Base-by-base conservation (phyloP, 768 basidiomycete genomes). In the Suillus occidentalis region DNA sequence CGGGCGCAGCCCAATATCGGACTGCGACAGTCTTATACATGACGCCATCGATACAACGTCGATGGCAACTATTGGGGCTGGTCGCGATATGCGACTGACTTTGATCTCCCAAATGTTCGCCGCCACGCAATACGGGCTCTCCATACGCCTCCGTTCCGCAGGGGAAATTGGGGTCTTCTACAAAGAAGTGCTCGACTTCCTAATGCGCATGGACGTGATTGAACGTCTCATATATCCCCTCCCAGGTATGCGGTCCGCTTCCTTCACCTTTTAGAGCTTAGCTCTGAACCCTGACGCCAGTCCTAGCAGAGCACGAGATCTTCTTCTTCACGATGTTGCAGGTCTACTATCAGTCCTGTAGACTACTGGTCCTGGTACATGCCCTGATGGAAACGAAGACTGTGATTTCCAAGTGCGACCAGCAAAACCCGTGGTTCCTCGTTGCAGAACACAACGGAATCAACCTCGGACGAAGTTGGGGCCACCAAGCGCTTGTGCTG, bases 271-370 rank as follows among this genome's bases (percentile, higher is more conserved):
- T 25, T 60, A 58, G 50, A 59, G 67, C 52, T 59, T 64, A 42
- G 61, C 66, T 66, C 69, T 71, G 68, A 64, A 71, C 71, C 65
- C 72, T 71, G 45, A 70, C 66, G 39, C 25, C 63, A 84, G 83
- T 83, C 62, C 70, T 81, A 56, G 74, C 79, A 66, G 76, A 78
- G 63, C 67, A 79, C 60, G 84, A 84, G 65, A 68, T 66, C 39
- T 81, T 82, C 65, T 76, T 83, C 65, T 79, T 78, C 61, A 74
- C 77, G 31, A 80, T 82, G 73, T 72, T 82, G 40, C 68, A 76
- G 12, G 70, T 82, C 45, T 75, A 80, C 62, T 82, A 77, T 65
- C 74, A 81, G 53, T 78, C 75, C 5, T 81, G 79, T 65, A 75
- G 78, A 31, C 73, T 84, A 39, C 65, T 80, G 39, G 72, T 80